phyloP scores from a whole-genome alignment of 108 stramenopile species.

The Epithemia pelagica region DNA sequence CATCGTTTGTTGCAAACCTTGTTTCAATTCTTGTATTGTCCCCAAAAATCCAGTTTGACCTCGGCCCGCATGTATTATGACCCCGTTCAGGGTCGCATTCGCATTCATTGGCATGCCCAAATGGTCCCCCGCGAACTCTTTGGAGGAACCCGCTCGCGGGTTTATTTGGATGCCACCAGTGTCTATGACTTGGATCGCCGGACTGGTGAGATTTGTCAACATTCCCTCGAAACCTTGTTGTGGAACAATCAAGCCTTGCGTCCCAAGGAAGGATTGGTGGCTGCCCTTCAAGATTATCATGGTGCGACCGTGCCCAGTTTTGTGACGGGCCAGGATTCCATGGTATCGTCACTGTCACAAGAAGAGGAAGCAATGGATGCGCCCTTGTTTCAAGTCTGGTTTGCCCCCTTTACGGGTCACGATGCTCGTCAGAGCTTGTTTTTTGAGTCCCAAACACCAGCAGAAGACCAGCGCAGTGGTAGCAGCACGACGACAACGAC shows the following conservation, averaged over 20 bases:
- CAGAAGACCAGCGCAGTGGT: neutral
- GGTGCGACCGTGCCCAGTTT: constrained; percentile 26
- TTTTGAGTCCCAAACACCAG: neutral
- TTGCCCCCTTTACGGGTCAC: neutral
- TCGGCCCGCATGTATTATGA: constrained; percentile 60
- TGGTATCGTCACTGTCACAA: neutral
- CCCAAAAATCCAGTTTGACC: constrained; percentile 48
- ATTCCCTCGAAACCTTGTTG: constrained; percentile 61
- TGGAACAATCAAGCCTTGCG: constrained; percentile 58
- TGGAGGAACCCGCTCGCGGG: constrained; percentile 47
- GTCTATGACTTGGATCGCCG: constrained; percentile 63
- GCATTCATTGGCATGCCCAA: constrained; percentile 79
- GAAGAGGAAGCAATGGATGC: neutral
- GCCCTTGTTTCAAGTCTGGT: neutral
- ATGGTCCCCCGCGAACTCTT: constrained; percentile 67
- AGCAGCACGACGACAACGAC: neutral
- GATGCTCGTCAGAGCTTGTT: neutral
- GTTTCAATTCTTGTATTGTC: constrained; percentile 66
- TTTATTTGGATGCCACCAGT: constrained; percentile 76
- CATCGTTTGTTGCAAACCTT: constrained; percentile 61
- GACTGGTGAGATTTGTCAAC: constrained; percentile 63
- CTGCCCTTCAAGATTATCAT: constrained; percentile 36
- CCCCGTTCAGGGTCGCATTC: constrained; percentile 65
- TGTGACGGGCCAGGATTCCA: neutral
- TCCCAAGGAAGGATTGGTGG: constrained; percentile 59